Conservation (phyloP, 75 land plant genomes). For the Pinus taeda region DNA sequence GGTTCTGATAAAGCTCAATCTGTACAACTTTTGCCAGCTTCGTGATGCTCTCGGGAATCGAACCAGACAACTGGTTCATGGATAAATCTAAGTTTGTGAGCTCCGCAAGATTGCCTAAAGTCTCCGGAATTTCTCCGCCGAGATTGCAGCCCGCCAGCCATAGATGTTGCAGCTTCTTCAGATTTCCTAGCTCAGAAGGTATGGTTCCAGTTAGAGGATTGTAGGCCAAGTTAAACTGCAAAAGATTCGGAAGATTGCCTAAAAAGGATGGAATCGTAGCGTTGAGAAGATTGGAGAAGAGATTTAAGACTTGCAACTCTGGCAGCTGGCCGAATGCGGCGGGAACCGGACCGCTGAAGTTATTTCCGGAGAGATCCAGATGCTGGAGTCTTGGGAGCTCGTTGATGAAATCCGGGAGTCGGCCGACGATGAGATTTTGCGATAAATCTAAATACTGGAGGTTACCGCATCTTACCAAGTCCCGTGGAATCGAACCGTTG, state of each 20-base stretch:
- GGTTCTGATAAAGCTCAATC: conserved; percentile 80
- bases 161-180: conserved; percentile 42
- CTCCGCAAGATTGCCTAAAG: conserved; percentile 36
- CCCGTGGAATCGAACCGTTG: conserved; percentile 42
- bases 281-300: conserved; percentile 32
- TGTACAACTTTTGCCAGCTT: conserved; percentile 44
- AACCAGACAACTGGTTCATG: conserved; percentile 38
- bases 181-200: conserved; percentile 58
- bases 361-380: conserved; percentile 66
- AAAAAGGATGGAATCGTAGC: conserved; percentile 42
- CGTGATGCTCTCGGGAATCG: conserved; percentile 53
- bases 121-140: conserved; percentile 58
- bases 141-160: conserved; percentile 52
- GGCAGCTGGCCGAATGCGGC: conserved; percentile 25
- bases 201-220: conserved; percentile 47
- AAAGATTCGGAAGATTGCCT: conserved; percentile 42
- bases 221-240: conserved; percentile 52
- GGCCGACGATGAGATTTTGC: conserved; percentile 49
- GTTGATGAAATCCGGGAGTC: conserved; percentile 28
- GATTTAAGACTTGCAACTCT: conserved; percentile 25
- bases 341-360: conserved; percentile 51
- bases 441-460: conserved; percentile 58
- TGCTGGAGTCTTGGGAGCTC: conserved; percentile 32
- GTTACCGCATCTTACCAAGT: conserved; percentile 26
- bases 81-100: conserved; percentile 63